A percentile compares a stretch with the other conserved stretches of the same genome.
Evolutionary conservation across 495 filamentous ascomycete species (phyloP).

Genomic region (Penicillium subrubescens): DNA sequence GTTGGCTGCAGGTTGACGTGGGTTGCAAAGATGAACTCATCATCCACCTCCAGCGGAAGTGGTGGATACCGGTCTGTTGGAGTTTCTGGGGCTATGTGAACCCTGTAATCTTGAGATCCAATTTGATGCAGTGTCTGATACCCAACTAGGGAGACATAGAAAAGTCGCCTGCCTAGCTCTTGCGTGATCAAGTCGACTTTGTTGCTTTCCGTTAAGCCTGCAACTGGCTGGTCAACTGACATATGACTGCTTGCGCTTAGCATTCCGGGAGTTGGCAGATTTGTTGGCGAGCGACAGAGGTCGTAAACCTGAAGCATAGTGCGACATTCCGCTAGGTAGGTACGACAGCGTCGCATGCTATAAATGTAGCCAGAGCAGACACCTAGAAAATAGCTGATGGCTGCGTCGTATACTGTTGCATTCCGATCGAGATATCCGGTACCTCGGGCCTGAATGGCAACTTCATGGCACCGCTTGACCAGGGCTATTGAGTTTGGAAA

Average conservation of each 20-base stretch:
- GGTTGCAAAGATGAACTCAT: conserved; percentile 67
- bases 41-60: conserved; percentile 77
- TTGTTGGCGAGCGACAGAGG: conserved; percentile 53
- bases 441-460: conserved; percentile 73
- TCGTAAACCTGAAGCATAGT: conserved; percentile 70
- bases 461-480: conserved; percentile 70
- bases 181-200: conserved; percentile 67
- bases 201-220: conserved; percentile 25
- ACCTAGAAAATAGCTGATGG: conserved; percentile 81
- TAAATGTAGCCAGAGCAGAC: conserved; percentile 70
- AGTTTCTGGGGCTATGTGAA: conserved; percentile 70
- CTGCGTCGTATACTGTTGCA: conserved; percentile 76
- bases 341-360: conserved; percentile 63
- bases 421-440: conserved; percentile 65
- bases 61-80: conserved; percentile 75
- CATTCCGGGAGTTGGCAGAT: conserved; percentile 14
- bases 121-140: conserved; percentile 67
- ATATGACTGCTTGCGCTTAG: conserved; percentile 28
- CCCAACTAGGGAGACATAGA: conserved; percentile 74
- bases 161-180: conserved; percentile 76
- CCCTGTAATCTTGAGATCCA: conserved; percentile 62
- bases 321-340: conserved; percentile 74
- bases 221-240: conserved; percentile 23
- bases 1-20: conserved; percentile 66
- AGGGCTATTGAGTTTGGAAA: conserved; percentile 69